Base-by-base conservation (phyloP, 805 yeast genomes). In the Metschnikowia kunwiensis region DNA sequence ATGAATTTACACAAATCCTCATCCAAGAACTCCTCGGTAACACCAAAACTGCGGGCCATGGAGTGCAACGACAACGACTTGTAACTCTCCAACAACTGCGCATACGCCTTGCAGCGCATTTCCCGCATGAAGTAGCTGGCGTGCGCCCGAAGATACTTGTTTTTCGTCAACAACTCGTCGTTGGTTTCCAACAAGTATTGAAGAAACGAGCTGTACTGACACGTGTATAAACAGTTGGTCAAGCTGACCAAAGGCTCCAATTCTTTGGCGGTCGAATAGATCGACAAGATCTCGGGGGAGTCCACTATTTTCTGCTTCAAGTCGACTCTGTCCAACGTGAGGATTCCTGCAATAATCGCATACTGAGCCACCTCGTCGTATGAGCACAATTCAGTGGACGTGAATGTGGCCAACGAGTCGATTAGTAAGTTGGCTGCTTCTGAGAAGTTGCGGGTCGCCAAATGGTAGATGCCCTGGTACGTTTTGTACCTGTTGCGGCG, bases 401-500 rank as follows among this genome's bases (percentile, higher is more conserved):
- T 91, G 65, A 93, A 93, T 2, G 98, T 93, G 7, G 97, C 88
- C 60, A 93, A 73, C 7, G 95, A 83, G 60, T 89, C 98, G 46
- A 86, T 86, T 51, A 93, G 73, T 44, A 91, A 68, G 35, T 78
- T 78, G 2, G 97, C 78, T 2, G 97, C 96, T 50, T 86, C 94
- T 26, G 68, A 70, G 54, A 93, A 93, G 51, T 86, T 80, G 55
- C 98, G 79, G 19, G 89, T 80, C 6, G 96, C 82, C 75, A 93
- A 66, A 24, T 77, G 67, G 58, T 86, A 86, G 32, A 93, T 72
- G 15, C 98, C 98, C 40, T 76, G 65, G 63, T 93, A 93, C 5
- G 97, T 86, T 68, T 93, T 93, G 71, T 77, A 87, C 50, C 96
- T 71, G 66, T 93, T 93, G 55, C 96, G 80, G 63, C 98, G 85